Base-by-base conservation (phyloP, 495 filamentous ascomycete species). In the Pyrenula massariospora region DNA sequence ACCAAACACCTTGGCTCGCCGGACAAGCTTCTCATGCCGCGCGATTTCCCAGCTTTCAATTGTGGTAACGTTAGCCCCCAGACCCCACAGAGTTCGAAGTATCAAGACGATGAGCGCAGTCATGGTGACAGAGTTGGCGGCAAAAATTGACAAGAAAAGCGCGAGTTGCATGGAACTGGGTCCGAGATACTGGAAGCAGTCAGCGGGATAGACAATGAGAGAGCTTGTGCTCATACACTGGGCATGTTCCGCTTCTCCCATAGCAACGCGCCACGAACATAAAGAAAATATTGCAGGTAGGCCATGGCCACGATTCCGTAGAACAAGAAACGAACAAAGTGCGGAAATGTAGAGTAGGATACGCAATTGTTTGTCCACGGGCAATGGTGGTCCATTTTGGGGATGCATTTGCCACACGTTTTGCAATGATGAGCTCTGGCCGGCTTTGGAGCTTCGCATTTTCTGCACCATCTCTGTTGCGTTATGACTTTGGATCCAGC, bases 371-470 rank as follows among this genome's bases (percentile, higher is more conserved):
- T 71, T 1, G 91, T 96, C 93, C 93, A 98, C 0, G 93, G 91
- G 65, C 93, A 98, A 72, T 98, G 93, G 70, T 98, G 93, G 74
- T 98, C 93, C 94, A 98, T 97, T 66, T 88, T 91, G 1, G 91
- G 87, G 57, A 97, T 85, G 69, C 93, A 98, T 67, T 85, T 89
- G 56, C 20, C 19, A 71, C 93, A 98, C 52, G 79, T 82, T 60
- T 86, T 87, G 75, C 93, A 98, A 73, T 98, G 93, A 73, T 98
- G 94, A 48, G 90, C 81, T 53, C 93, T 77, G 5, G 87, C 87
- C 10, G 94, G 89, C 62, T 97, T 97, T 19, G 78, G 81, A 12
- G 83, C 80, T 51, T 84, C 73, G 65, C 93, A 98, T 69, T 88
- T 95, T 63, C 83, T 84, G 68, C 93, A 98, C 89, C 89, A 96